Conservation (phyloP, 2,329 filamentous ascomycete genomes). For the Colletotrichum theobromicola region DNA sequence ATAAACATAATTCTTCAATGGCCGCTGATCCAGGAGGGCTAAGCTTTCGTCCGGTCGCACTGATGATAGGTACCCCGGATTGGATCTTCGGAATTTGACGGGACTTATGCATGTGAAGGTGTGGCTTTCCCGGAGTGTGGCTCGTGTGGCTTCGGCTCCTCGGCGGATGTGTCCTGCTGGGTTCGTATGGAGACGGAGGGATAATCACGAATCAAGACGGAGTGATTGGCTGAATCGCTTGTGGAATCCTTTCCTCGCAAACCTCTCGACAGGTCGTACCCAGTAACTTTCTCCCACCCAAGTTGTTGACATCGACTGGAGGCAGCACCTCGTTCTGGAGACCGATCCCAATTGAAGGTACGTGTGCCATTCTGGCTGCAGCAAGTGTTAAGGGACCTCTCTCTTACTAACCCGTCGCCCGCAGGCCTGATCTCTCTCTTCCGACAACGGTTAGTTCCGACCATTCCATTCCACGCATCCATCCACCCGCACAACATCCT, state of each 20-base stretch:
- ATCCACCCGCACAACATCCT: not conserved
- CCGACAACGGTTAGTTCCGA: slow-evolving; percentile 9
- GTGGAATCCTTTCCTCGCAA: not conserved
- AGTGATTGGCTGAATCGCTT: not conserved
- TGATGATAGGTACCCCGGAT: slow-evolving; percentile 11
- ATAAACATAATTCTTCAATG: not conserved
- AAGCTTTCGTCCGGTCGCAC: slow-evolving; percentile 13
- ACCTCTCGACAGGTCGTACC: not conserved
- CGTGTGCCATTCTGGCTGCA: not conserved
- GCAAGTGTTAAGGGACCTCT: not conserved
- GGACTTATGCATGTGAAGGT: slow-evolving; percentile 1
- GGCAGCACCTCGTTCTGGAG: slow-evolving; percentile 18
- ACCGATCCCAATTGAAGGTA: slow-evolving; percentile 7
- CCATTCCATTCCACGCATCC: not conserved
- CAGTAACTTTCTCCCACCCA: slow-evolving; percentile 1
- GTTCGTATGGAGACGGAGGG: not conserved
- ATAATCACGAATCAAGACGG: not conserved
- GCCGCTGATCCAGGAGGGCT: not conserved
- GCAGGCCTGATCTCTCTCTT: not conserved
- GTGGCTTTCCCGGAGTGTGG: not conserved
- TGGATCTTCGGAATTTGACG: slow-evolving; percentile 16
- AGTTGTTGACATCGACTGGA: slow-evolving; percentile 11
- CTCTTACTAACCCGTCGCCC: not conserved
- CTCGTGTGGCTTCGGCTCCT: not conserved
- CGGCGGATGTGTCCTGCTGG: not conserved